Percentiles rank a stretch among this genome's conserved stretches.
These are phyloP conservation scores for Boletellus deceptivus DNA, from an alignment of 1,284 basidiomycete species.

Conservation along the genomic window DNA sequence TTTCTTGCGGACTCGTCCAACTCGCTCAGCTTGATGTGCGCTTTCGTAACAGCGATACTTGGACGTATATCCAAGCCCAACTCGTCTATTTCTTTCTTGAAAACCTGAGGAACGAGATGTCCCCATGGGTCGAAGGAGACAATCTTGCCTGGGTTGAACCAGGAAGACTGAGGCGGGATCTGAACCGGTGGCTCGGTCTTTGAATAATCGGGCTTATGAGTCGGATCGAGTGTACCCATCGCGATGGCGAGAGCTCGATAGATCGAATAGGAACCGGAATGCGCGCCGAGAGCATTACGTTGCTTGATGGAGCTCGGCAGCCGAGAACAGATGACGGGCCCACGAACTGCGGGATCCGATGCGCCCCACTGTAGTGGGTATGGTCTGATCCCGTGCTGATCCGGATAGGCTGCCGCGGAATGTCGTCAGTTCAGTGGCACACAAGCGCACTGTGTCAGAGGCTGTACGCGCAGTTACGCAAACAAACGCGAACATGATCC, in stretches of 20 bases:
- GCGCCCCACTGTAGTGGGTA: slow-evolving; percentile 84
- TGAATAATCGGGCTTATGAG: slow-evolving; percentile 84
- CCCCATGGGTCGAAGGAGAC: slow-evolving; percentile 96
- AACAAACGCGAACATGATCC: slow-evolving; percentile 12
- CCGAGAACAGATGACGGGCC: slow-evolving; percentile 89
- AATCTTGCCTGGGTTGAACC: slow-evolving; percentile 83
- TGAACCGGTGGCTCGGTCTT: slow-evolving; percentile 88
- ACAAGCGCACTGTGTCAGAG: background rate
- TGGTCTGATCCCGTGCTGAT: slow-evolving; percentile 74
- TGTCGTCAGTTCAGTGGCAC: slow-evolving; percentile 10
- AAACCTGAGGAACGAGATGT: slow-evolving; percentile 83
- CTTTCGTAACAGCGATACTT: slow-evolving; percentile 87
- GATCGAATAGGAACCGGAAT: slow-evolving; percentile 92
- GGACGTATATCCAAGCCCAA: slow-evolving; percentile 78
- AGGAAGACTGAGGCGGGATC: slow-evolving; percentile 78
- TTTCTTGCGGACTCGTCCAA: slow-evolving; percentile 79
- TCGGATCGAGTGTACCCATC: slow-evolving; percentile 83
- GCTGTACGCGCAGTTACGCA: slow-evolving; percentile 9
- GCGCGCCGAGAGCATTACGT: slow-evolving; percentile 92
- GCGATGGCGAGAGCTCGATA: slow-evolving; percentile 92
- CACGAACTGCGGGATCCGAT: slow-evolving; percentile 61
- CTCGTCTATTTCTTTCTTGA: slow-evolving; percentile 64
- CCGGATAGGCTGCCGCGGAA: slow-evolving; percentile 57
- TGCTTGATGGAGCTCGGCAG: slow-evolving; percentile 83
- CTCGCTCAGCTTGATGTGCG: slow-evolving; percentile 89